Conservation (phyloP, 768 basidiomycete genomes). For the Terana coerulea region DNA sequence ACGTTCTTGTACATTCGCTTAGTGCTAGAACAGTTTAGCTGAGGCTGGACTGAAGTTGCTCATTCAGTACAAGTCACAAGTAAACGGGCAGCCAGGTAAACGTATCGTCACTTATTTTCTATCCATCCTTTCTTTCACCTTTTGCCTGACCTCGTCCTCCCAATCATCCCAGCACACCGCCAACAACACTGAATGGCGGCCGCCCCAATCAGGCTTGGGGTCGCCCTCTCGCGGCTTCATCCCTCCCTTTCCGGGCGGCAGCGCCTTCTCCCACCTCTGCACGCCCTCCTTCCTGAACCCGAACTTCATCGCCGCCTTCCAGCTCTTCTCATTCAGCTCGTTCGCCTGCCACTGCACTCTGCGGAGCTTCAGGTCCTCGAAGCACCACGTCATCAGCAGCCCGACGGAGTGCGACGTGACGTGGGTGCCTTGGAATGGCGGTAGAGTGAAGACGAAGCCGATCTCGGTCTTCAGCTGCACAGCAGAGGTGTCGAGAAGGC, state of each 20-base stretch:
- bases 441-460: constrained; percentile 31
- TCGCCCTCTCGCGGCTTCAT: constrained; percentile 18
- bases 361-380: constrained; percentile 51
- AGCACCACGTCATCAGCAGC: constrained; percentile 37
- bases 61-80: no score
- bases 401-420: constrained; percentile 35
- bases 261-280: constrained; percentile 50
- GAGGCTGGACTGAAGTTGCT: no score
- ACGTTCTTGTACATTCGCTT: no score
- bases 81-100: no score
- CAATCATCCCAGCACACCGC: constrained; percentile 59
- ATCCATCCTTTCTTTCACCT: neutral
- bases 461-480: constrained; percentile 32
- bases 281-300: constrained; percentile 56
- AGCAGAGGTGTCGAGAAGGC: constrained; percentile 27
- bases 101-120: no score
- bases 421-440: constrained; percentile 35
- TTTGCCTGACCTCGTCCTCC: constrained; percentile 28
- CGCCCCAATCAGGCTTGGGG: constrained; percentile 24
- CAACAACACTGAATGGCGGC: constrained; percentile 46
- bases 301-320: constrained; percentile 50
- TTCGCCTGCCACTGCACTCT: constrained; percentile 63
- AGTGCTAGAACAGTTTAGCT: no score
- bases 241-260: constrained; percentile 36
- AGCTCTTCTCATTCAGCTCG: constrained; percentile 41